Percentiles rank a stretch among this genome's conserved stretches.
These are phyloP conservation scores for Aspergillus pseudoterreus DNA, from an alignment of 2,329 filamentous ascomycete species.

Conservation along the genomic window DNA sequence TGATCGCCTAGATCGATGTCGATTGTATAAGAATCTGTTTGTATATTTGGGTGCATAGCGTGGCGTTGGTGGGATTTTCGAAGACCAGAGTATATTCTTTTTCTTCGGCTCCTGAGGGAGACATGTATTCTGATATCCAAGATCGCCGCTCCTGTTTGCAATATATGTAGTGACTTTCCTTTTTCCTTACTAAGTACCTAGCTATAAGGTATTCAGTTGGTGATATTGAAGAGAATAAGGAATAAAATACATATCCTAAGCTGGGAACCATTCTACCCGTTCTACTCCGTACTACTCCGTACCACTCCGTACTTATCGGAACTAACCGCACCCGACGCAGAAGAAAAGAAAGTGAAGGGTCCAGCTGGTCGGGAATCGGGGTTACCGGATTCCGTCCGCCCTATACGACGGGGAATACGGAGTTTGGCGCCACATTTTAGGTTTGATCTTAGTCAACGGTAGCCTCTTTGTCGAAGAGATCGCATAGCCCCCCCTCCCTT, in stretches of 20 bases:
- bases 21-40: slow-evolving; percentile 15
- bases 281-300: too few species aligned
- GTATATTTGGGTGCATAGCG: slow-evolving; percentile 36
- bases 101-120: slow-evolving; percentile 36
- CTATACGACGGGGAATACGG: not conserved
- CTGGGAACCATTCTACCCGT: too few species aligned
- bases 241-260: too few species aligned
- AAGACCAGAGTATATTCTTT: slow-evolving; percentile 17
- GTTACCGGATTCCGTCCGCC: slow-evolving; percentile 12
- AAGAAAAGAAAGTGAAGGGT: not conserved
- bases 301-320: too few species aligned
- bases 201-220: not conserved
- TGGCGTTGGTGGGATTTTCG: slow-evolving; percentile 35
- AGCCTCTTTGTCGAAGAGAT: slow-evolving; percentile 4
- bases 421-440: not conserved
- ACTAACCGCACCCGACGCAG: too few species aligned
- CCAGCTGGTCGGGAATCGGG: slow-evolving; percentile 13
- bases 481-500: not conserved
- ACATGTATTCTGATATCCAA: slow-evolving; percentile 57
- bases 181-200: not conserved
- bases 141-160: slow-evolving; percentile 62
- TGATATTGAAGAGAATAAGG: too few species aligned
- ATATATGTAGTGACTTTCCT: too few species aligned
- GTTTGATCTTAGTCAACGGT: slow-evolving; percentile 6
- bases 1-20: too few species aligned